Evolutionary conservation across 257 asterid species (phyloP).

Genomic region (Parsonsia alboflavescens): DNA sequence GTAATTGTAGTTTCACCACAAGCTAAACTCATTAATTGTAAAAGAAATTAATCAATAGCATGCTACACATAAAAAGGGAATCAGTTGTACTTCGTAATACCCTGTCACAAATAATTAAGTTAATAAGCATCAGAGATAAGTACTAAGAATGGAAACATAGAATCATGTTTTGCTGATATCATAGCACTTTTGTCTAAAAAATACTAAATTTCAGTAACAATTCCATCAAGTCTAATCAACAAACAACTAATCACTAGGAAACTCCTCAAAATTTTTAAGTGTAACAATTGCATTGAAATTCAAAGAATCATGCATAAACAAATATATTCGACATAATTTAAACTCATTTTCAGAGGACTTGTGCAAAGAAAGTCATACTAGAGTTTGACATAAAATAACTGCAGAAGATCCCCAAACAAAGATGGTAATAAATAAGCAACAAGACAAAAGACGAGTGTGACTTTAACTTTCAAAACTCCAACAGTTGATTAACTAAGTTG

Average conservation of each 20-base stretch:
- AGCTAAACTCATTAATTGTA: neutral
- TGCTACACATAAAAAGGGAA: neutral
- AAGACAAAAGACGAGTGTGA: neutral
- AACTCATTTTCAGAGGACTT: neutral
- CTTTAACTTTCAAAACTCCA: neutral
- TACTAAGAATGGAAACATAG: neutral
- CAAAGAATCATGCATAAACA: neutral
- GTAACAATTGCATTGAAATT: no score
- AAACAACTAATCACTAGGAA: neutral
- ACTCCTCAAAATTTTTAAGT: neutral
- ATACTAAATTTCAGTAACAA: neutral
- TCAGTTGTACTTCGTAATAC: neutral
- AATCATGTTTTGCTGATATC: neutral
- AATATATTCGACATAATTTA: neutral
- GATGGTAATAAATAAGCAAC: neutral
- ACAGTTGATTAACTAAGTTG: neutral
- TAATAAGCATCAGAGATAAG: neutral
- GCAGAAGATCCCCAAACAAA: neutral
- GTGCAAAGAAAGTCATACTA: neutral
- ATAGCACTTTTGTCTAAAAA: neutral
- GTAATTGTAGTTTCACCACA: neutral
- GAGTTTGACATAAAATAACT: neutral
- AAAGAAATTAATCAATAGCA: neutral
- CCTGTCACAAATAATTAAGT: neutral
- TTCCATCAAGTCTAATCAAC: neutral